A percentile compares a stretch with the other conserved stretches of the same genome.
These are phyloP conservation scores for Xylaria sp. DNA, from an alignment of 2,329 filamentous ascomycete species.

Conservation along the genomic window DNA sequence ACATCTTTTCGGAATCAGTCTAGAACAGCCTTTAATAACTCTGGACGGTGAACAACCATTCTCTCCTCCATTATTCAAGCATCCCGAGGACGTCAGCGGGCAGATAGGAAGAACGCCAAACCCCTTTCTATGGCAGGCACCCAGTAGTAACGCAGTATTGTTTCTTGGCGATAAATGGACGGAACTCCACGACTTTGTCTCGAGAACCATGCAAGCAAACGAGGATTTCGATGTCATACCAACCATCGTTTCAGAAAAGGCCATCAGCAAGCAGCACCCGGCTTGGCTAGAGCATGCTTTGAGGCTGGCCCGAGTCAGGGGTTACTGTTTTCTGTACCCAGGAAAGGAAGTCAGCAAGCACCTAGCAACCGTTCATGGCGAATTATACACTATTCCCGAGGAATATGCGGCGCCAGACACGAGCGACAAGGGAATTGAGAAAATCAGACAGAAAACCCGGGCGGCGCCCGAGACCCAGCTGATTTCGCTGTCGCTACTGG, in stretches of 20 bases:
- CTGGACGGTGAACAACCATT: slow-evolving; percentile 71
- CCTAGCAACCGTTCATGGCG: slow-evolving; percentile 79
- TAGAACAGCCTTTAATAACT: slow-evolving; percentile 75
- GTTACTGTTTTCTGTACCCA: slow-evolving; percentile 85
- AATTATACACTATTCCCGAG: slow-evolving; percentile 78
- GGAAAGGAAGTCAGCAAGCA: slow-evolving; percentile 62
- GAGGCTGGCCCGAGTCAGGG: slow-evolving; percentile 78
- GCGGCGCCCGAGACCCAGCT: slow-evolving; percentile 50
- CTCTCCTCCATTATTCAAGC: slow-evolving; percentile 50
- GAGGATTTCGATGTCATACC: slow-evolving; percentile 52
- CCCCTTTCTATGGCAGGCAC: slow-evolving; percentile 85
- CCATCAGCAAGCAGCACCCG: slow-evolving; percentile 47
- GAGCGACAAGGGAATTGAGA: slow-evolving; percentile 41
- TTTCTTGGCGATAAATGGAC: slow-evolving; percentile 88
- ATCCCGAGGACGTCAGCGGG: slow-evolving; percentile 44
- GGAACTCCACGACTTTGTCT: slow-evolving; percentile 83
- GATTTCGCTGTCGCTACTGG: slow-evolving; percentile 59
- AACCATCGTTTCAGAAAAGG: slow-evolving; percentile 60
- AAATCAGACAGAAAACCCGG: slow-evolving; percentile 43
- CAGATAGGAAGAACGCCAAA: slow-evolving; percentile 51
- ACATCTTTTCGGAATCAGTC: slow-evolving; percentile 79
- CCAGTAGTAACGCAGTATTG: slow-evolving; percentile 82
- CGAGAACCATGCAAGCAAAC: slow-evolving; percentile 65
- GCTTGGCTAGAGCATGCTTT: slow-evolving; percentile 70
- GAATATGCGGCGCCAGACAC: slow-evolving; percentile 59